phyloP scores from a whole-genome alignment of 345 rosid species.

The Toxicodendron radicans region DNA sequence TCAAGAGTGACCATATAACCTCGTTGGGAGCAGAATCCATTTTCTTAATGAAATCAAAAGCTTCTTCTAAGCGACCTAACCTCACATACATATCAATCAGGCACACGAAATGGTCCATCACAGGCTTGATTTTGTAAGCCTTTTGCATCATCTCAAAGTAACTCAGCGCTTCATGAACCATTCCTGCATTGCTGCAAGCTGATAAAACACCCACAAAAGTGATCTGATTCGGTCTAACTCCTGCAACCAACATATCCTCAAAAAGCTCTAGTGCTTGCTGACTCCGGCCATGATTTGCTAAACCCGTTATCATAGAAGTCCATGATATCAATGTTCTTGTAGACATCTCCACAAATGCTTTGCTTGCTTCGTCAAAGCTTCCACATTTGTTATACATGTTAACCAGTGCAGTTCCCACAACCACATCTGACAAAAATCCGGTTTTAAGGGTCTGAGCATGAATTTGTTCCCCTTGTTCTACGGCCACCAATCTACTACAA shows the following conservation, averaged over 20 bases:
- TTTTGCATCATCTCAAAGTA: slow-evolving; percentile 54
- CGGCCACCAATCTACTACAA: slow-evolving; percentile 43
- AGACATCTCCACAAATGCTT: slow-evolving; percentile 53
- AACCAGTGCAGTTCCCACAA: slow-evolving; percentile 55
- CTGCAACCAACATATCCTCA: slow-evolving; percentile 57
- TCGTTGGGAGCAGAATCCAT: slow-evolving; percentile 45
- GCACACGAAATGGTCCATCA: slow-evolving; percentile 49
- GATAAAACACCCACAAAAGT: slow-evolving; percentile 62
- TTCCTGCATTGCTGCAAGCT: slow-evolving; percentile 53
- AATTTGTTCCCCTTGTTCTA: slow-evolving; percentile 53
- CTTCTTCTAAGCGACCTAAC: slow-evolving; percentile 45
- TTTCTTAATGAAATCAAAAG: slow-evolving; percentile 43
- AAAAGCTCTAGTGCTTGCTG: slow-evolving; percentile 54
- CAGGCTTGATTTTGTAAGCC: slow-evolving; percentile 44
- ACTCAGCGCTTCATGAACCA: slow-evolving; percentile 49
- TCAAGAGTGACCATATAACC: slow-evolving; percentile 38
- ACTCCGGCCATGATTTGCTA: slow-evolving; percentile 44
- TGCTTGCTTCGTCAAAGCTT: slow-evolving; percentile 44
- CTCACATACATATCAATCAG: slow-evolving; percentile 52
- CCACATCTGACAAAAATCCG: slow-evolving; percentile 41
- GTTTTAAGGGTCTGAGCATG: slow-evolving; percentile 53
- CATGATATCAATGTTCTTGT: slow-evolving; percentile 53
- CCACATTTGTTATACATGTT: slow-evolving; percentile 65
- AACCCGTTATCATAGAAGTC: slow-evolving; percentile 56
- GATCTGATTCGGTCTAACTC: slow-evolving; percentile 51